phyloP scores from a whole-genome alignment of 1,284 basidiomycete species.

The Sutorius eximius region DNA sequence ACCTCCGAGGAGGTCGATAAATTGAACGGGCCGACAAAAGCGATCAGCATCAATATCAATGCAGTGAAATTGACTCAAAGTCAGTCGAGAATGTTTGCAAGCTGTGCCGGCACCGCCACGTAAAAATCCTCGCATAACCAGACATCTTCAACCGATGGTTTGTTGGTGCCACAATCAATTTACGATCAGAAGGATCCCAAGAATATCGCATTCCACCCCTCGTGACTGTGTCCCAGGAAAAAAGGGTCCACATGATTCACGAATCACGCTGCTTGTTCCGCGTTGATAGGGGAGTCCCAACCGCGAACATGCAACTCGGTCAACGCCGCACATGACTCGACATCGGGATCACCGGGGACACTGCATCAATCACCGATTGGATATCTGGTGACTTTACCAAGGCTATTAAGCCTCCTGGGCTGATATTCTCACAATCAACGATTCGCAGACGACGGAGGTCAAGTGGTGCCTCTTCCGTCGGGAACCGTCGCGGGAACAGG shows the following conservation, averaged over 20 bases:
- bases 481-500: constrained; percentile 8
- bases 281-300: constrained; percentile 1
- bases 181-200: constrained; percentile 1
- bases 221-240: constrained; percentile 7
- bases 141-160: no score
- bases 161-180: constrained; percentile 1
- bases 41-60: no score
- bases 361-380: constrained; percentile 4
- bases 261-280: constrained; percentile 10
- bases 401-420: neutral
- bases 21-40: no score
- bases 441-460: constrained; percentile 8
- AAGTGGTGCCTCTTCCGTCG: neutral
- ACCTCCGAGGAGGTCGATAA: no score
- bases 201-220: constrained; percentile 3
- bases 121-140: no score
- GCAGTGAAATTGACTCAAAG: no score
- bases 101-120: no score
- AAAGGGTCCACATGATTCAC: constrained; percentile 5
- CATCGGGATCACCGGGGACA: neutral
- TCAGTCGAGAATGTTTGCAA: no score
- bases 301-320: constrained; percentile 8
- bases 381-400: constrained; percentile 8
- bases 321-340: constrained; percentile 2
- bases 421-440: constrained; percentile 10